phyloP scores from a whole-genome alignment of 2,329 filamentous ascomycete genomes.

The Nemania diffusa region DNA sequence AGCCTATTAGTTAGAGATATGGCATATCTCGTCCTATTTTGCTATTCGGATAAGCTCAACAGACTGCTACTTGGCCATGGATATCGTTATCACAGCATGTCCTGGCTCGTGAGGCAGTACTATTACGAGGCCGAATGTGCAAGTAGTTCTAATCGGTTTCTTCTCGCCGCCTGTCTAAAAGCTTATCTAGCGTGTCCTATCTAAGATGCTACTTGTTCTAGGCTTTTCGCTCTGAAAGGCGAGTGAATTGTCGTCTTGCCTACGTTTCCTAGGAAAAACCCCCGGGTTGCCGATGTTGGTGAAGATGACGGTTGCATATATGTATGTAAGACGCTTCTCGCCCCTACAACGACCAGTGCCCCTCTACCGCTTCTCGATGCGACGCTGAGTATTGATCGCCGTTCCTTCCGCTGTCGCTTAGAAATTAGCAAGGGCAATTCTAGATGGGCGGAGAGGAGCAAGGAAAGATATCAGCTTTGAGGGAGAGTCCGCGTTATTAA shows the following conservation, averaged over 20 bases:
- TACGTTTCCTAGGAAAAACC: background rate
- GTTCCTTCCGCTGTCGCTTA: conserved; percentile 5
- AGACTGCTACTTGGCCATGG: background rate
- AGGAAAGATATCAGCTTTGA: background rate
- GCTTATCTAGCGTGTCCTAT: background rate
- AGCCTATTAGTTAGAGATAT: background rate
- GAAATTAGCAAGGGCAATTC: conserved; percentile 8
- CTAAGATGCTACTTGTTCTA: conserved; percentile 8
- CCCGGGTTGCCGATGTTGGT: conserved; percentile 8
- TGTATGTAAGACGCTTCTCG: conserved; percentile 37
- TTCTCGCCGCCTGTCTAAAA: background rate
- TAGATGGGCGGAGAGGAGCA: background rate
- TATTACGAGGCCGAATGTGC: conserved; percentile 4
- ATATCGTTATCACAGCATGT: background rate
- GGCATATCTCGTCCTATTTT: background rate
- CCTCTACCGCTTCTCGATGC: conserved; percentile 7
- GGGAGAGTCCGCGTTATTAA: background rate
- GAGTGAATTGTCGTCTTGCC: conserved; percentile 4
- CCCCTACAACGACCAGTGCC: conserved; percentile 8
- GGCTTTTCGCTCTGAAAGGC: conserved; percentile 3
- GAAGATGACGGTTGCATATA: conserved; percentile 18
- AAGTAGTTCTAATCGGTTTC: background rate
- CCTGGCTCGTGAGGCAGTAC: background rate
- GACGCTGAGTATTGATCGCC: background rate
- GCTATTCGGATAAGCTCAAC: background rate